phyloP scores from a whole-genome alignment of 1,284 basidiomycete genomes.

The Heterobasidion irregulare region DNA sequence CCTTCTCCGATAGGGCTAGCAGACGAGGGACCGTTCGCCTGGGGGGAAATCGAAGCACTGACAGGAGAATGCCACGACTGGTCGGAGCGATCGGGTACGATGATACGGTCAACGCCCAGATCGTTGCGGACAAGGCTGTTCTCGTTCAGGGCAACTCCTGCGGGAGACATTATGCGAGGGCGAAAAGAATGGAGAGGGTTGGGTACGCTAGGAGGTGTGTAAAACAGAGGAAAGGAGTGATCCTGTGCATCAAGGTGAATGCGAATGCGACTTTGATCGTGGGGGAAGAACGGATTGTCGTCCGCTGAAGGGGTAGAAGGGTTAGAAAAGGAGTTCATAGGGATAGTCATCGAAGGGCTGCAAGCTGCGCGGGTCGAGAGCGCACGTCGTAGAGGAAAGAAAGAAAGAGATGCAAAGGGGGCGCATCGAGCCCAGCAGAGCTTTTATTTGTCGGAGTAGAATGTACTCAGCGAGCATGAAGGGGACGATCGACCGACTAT shows the following conservation, averaged over 20 bases:
- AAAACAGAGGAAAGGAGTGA: background rate
- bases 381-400: background rate
- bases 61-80: background rate
- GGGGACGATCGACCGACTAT: too few species aligned
- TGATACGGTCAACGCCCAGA: too few species aligned
- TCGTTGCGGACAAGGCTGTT: too few species aligned
- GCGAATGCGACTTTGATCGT: background rate
- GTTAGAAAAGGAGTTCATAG: background rate
- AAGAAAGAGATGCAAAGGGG: background rate
- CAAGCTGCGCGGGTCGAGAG: background rate
- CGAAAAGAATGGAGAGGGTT: background rate
- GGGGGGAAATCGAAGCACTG: background rate
- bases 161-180: background rate
- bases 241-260: background rate
- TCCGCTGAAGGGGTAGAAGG: background rate
- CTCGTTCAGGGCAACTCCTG: too few species aligned
- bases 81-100: too few species aligned
- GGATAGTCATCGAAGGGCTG: background rate
- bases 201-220: background rate
- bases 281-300: background rate
- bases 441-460: background rate
- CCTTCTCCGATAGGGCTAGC: too few species aligned
- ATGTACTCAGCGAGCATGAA: background rate
- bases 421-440: background rate
- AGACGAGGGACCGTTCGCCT: too few species aligned